Evolutionary conservation across 352 stramenopile species (phyloP), one percentile per base, ranked within the genome.

Genomic region (Elongisporangium undulatum): DNA sequence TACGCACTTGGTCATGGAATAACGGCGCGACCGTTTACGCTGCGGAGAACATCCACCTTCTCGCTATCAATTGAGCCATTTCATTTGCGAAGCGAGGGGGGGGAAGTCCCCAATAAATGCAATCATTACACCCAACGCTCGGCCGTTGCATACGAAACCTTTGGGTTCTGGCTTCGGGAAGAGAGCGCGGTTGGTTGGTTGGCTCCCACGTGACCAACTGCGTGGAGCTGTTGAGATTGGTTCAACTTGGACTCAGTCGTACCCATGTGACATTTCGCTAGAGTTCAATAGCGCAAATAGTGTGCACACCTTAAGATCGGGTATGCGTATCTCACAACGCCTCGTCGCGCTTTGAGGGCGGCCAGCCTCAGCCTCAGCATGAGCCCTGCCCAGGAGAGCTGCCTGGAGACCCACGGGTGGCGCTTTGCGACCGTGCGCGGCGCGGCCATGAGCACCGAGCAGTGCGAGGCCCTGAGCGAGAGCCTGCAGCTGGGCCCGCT

Each of bases 361-460:
- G 29, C 29, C n/a, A n/a, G n/a, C n/a, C n/a, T n/a, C n/a, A n/a
- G n/a, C n/a, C n/a, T n/a, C 29, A 41, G 8, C 29, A 41, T 41
- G 29, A 41, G 29, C 29, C 4, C 29, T 1, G 53, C 45, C 17
- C 45, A 59, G 5, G 61, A 75, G 39, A 68, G 56, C 24, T 24
- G 48, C 20, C 54, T 61, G 23, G 69, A 82, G 26, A 51, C 78
- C 26, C 50, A 53, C 6, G 71, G 75, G n/a, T 89, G 79, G 79
- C 56, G 59, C 23, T 86, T 89, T 52, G 55, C 38, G 24, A 69
- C 71, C 38, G 29, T 49, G 38, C 71, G 74, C 53, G 64, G 56
- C 22, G 63, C 65, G 3, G 77, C 79, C 10, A 74, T 89, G 67
- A 82, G 49, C 61, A 80, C 79, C 1, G 45, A 55, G 2, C 68